Base-by-base conservation (phyloP, 192 early-diverging fungal species). In the Lobosporangium transversale region DNA sequence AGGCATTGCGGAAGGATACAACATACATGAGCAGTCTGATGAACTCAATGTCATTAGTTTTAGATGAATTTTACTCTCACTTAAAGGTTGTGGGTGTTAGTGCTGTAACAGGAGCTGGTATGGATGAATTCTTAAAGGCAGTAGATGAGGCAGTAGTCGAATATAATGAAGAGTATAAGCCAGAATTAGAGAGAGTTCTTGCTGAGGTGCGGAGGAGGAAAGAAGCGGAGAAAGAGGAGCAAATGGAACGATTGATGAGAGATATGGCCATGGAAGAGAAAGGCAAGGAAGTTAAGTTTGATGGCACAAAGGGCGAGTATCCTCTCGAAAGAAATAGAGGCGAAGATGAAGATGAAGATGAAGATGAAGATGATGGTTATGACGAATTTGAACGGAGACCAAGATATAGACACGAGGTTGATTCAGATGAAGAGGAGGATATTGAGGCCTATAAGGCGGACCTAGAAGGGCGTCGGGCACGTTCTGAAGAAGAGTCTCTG, bases 11-110 rank as follows among this genome's bases (percentile, higher is more conserved):
- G 55, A 87, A 94, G 44, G 95, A 97, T 53, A 88, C 88, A 26
- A 83, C 86, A 12, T 99, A 96, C 80, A 97, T 97, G 97, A 91
- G 88, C 70, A 91, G 88, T 66, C 78, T 99, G 49, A 94, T 97
- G 85, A 91, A 91, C 79, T 93, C 91, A 6, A 99, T 99, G 97
- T 94, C 93, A 53, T 76, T 99, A 56, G 96, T 97, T 2, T 80
- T 99, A 58, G 97, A 99, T 69, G 97, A 99, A 85, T 99, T 99
- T 71, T 99, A 99, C 79, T 83, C 83, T 51, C 86, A 91, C 59
- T 60, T 95, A 43, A 86, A 91, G 75, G 89, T 92, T 9, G 93
- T 89, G 1, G 94, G 94, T 30, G 96, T 99, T 1, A 94, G 91
- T 44, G 94, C 96, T 0, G 89, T 97, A 69, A 96, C 97, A 0